Conservation (phyloP, 2,329 filamentous ascomycete species). For the Sordariomycetes sp. region DNA sequence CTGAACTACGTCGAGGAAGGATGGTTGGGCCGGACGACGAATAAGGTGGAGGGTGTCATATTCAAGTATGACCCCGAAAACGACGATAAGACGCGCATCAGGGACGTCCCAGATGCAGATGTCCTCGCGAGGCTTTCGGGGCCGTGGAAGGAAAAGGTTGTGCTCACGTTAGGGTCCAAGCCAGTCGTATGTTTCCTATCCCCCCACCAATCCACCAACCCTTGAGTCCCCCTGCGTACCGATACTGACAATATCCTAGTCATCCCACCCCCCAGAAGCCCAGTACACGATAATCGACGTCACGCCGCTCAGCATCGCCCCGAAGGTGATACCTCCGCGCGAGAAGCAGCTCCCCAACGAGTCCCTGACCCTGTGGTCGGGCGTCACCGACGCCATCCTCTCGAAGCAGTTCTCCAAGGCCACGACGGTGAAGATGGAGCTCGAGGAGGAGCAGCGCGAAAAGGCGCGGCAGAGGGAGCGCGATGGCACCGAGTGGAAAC, state of each 20-base stretch:
- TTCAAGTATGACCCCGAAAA: slow-evolving; percentile 86
- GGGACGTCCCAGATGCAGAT: slow-evolving; percentile 78
- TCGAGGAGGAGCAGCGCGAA: slow-evolving; percentile 81
- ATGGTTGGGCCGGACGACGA: slow-evolving; percentile 85
- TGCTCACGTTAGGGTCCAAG: slow-evolving; percentile 49
- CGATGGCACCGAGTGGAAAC: slow-evolving; percentile 61
- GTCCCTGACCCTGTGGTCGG: slow-evolving; percentile 76
- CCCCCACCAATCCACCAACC: neutral
- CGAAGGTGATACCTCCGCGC: slow-evolving; percentile 69
- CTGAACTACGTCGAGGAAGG: slow-evolving; percentile 89
- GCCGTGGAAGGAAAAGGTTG: slow-evolving; percentile 67
- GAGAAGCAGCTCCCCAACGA: slow-evolving; percentile 81
- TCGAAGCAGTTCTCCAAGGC: slow-evolving; percentile 76
- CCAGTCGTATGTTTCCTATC: slow-evolving; percentile 41
- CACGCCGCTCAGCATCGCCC: slow-evolving; percentile 65
- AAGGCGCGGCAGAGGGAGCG: slow-evolving; percentile 73
- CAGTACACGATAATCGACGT: slow-evolving; percentile 78
- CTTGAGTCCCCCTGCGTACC: neutral
- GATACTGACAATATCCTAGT: slow-evolving; percentile 20
- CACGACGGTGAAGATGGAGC: slow-evolving; percentile 77
- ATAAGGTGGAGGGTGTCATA: slow-evolving; percentile 81
- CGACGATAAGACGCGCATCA: slow-evolving; percentile 68
- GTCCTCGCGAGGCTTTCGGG: slow-evolving; percentile 75
- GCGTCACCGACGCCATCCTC: slow-evolving; percentile 76
- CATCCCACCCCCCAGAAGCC: slow-evolving; percentile 41